A percentile compares a stretch with the other conserved stretches of the same genome.
These are phyloP conservation scores for Pneumocystis sp. DNA, from an alignment of 1,139 yeast genomes.

Conservation along the genomic window DNA sequence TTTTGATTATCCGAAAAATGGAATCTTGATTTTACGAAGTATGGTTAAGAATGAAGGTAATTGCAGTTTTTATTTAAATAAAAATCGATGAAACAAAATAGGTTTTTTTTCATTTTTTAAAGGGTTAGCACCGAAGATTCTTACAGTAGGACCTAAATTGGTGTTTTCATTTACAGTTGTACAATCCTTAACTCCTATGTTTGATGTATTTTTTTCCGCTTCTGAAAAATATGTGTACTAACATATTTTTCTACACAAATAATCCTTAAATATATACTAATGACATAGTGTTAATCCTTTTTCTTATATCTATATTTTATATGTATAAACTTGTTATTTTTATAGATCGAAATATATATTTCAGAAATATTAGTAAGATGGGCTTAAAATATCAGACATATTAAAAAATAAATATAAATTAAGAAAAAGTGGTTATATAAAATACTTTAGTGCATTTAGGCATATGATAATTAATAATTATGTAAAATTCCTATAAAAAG, in stretches of 20 bases:
- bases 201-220: slow-evolving; percentile 41
- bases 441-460: not conserved
- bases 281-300: not conserved
- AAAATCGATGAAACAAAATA: slow-evolving; percentile 16
- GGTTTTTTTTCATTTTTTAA: slow-evolving; percentile 70
- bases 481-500: not conserved
- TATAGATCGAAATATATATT: not conserved
- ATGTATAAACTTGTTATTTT: not conserved
- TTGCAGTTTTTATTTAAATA: slow-evolving; percentile 1
- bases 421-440: not conserved
- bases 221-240: not conserved
- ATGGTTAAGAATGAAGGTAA: slow-evolving; percentile 78
- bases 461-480: not conserved
- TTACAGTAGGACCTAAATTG: slow-evolving; percentile 95
- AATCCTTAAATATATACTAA: not conserved
- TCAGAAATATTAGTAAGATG: not conserved
- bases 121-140: slow-evolving; percentile 88
- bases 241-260: not conserved
- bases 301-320: not conserved
- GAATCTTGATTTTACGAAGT: slow-evolving; percentile 80
- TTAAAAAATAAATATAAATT: not conserved
- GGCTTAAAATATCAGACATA: not conserved
- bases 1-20: slow-evolving; percentile 91
- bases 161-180: slow-evolving; percentile 87
- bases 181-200: slow-evolving; percentile 89